Percentiles rank a stretch among this genome's conserved stretches.
These are phyloP conservation scores for Cladosporium oxysporum DNA, from an alignment of 2,329 filamentous ascomycete genomes.

Conservation along the genomic window DNA sequence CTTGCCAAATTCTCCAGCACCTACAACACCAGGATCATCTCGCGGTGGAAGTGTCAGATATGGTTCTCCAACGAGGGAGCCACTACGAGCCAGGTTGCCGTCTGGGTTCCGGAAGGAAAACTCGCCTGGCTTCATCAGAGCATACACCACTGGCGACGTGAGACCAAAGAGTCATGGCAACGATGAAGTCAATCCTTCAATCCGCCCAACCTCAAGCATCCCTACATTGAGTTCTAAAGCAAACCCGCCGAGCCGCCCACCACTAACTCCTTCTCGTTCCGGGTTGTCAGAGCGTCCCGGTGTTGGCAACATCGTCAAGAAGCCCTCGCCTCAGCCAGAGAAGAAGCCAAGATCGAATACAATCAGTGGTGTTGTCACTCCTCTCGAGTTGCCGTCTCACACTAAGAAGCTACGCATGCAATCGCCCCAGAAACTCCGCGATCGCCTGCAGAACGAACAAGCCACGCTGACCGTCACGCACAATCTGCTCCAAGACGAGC, in stretches of 20 bases:
- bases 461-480: conserved; percentile 71
- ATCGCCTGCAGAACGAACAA: conserved; percentile 82
- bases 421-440: conserved; percentile 68
- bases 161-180: conserved; percentile 34
- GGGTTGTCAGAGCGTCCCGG: conserved; percentile 54
- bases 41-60: conserved; percentile 41
- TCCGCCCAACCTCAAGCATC: conserved; percentile 47
- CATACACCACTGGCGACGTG: conserved; percentile 21
- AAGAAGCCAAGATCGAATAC: conserved; percentile 30
- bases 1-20: conserved; percentile 41
- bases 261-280: conserved; percentile 43
- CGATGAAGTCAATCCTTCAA: conserved; percentile 18
- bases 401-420: conserved; percentile 67
- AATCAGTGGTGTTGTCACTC: conserved; percentile 28
- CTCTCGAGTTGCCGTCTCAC: conserved; percentile 21
- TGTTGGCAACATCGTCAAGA: conserved; percentile 59
- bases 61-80: conserved; percentile 42
- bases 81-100: conserved; percentile 38
- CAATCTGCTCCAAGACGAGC: conserved; percentile 69
- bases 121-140: conserved; percentile 38
- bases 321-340: conserved; percentile 55
- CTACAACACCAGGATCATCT: conserved; percentile 37
- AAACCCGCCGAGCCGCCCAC: conserved; percentile 38
- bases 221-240: conserved; percentile 46
- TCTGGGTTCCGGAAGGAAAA: conserved; percentile 47